These are phyloP conservation scores for Salinomyces thailandicus DNA, from an alignment of 2,329 filamentous ascomycete species.

Conservation along the genomic window DNA sequence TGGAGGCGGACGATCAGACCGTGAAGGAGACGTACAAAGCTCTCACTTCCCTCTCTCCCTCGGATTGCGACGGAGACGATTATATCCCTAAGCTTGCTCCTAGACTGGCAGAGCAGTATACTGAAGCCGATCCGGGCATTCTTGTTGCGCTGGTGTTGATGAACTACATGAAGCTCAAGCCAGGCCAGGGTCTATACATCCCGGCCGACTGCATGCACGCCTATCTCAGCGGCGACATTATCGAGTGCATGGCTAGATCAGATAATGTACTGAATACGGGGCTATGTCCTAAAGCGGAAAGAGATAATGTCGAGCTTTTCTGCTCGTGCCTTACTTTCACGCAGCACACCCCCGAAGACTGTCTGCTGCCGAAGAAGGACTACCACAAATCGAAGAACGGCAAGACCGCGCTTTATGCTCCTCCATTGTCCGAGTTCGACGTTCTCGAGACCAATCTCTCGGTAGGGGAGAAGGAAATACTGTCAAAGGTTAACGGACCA, in stretches of 20 bases:
- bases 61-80: constrained; percentile 41
- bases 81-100: constrained; percentile 57
- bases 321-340: constrained; percentile 52
- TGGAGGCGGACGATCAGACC: constrained; percentile 43
- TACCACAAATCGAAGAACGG: constrained; percentile 46
- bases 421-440: constrained; percentile 62
- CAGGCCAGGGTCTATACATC: constrained; percentile 59
- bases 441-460: constrained; percentile 52
- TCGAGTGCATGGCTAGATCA: constrained; percentile 60
- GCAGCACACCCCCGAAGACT: constrained; percentile 48
- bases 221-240: constrained; percentile 61
- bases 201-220: constrained; percentile 66
- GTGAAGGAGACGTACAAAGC: constrained; percentile 45
- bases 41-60: constrained; percentile 39
- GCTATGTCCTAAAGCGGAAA: constrained; percentile 58
- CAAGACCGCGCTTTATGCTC: constrained; percentile 53
- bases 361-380: constrained; percentile 41
- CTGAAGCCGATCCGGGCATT: constrained; percentile 52
- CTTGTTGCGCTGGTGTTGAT: constrained; percentile 61
- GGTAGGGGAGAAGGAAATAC: constrained; percentile 47
- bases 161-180: constrained; percentile 59
- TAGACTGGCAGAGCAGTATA: constrained; percentile 55
- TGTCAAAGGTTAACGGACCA: constrained; percentile 48
- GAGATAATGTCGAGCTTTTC: constrained; percentile 56
- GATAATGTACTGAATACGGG: constrained; percentile 50